Evolutionary conservation across 768 basidiomycete species (phyloP).

Genomic region (Suillus discolor): DNA sequence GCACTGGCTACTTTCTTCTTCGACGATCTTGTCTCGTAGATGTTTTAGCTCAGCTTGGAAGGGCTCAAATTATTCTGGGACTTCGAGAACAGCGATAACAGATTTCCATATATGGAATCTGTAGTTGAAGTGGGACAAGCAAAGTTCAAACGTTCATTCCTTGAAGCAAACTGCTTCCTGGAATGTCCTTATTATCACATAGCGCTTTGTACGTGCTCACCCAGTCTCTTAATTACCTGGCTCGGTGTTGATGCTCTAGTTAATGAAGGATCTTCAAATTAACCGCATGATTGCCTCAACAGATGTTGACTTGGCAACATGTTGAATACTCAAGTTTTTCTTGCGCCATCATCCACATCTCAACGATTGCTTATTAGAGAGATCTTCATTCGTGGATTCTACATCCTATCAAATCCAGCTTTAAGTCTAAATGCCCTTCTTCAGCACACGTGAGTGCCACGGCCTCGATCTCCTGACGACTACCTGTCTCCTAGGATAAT

Average conservation of each 20-base stretch:
- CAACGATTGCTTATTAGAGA: not conserved
- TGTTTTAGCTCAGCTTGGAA: not conserved
- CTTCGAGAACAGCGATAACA: not conserved
- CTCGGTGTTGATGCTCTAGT: not conserved
- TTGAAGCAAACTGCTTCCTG: not conserved
- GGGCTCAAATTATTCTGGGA: too few species aligned
- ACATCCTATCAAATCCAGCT: not conserved
- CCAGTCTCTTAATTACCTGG: not conserved
- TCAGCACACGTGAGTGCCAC: not conserved
- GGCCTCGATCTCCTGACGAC: not conserved
- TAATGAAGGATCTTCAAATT: not conserved
- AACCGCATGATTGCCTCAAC: not conserved
- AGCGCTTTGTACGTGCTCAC: not conserved
- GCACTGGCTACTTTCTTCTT: too few species aligned
- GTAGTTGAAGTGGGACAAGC: slow-evolving; percentile 19
- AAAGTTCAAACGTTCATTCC: not conserved
- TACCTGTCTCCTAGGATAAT: too few species aligned
- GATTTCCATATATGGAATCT: slow-evolving; percentile 30
- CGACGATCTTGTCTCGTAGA: not conserved
- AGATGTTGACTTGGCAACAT: not conserved
- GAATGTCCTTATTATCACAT: not conserved
- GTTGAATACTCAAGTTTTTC: not conserved
- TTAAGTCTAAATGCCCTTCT: not conserved
- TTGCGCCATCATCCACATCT: not conserved
- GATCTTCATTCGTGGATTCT: not conserved